Evolutionary conservation across 306 rosid genomes (phyloP).

Genomic region (Inga oerstediana): DNA sequence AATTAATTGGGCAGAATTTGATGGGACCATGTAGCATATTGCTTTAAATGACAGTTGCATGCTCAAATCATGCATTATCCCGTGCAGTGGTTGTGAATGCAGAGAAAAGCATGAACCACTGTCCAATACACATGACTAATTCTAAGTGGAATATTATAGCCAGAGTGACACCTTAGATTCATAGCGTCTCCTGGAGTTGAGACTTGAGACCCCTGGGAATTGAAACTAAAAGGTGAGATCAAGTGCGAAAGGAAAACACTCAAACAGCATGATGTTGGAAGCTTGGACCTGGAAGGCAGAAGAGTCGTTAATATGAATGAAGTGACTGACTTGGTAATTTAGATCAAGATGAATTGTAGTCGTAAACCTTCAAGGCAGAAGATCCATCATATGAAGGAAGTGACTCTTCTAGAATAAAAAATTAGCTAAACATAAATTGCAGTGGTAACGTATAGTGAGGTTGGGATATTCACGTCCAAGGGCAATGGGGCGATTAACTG

Average conservation of each 20-base stretch:
- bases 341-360: background rate
- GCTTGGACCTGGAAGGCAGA: background rate
- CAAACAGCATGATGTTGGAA: background rate
- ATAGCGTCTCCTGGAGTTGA: background rate
- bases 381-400: background rate
- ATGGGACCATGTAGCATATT: background rate
- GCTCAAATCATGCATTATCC: background rate
- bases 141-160: background rate
- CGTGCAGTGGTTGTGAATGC: background rate
- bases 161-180: background rate
- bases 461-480: background rate
- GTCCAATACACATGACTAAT: background rate
- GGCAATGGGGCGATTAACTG: background rate
- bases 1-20: background rate
- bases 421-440: background rate
- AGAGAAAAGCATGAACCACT: background rate
- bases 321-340: background rate
- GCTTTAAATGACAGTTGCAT: background rate
- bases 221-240: background rate
- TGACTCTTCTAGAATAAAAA: background rate
- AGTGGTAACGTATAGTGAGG: background rate
- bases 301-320: background rate
- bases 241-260: background rate
- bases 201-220: background rate
- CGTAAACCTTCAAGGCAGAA: background rate